Percentiles rank a stretch among this genome's conserved stretches.
Conservation (phyloP, 2,329 filamentous ascomycete species). For the Mycosphaerella sp. region DNA sequence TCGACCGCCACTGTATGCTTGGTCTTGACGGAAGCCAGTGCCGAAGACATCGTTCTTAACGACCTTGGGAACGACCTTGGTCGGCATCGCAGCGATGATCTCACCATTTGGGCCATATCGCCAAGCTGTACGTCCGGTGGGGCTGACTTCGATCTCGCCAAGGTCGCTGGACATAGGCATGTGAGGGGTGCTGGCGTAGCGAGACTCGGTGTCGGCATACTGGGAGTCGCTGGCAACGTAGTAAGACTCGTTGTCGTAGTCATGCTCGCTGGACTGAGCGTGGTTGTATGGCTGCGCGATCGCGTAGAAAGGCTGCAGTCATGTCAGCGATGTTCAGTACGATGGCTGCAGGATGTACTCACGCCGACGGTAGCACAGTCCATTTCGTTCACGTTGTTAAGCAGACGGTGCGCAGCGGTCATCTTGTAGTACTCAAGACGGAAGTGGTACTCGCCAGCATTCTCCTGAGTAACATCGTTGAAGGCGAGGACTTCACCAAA, state of each 20-base stretch:
- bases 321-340: slow-evolving; percentile 11
- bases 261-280: too few species aligned
- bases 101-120: slow-evolving; percentile 17
- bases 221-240: not conserved
- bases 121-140: slow-evolving; percentile 31
- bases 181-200: not conserved
- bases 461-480: slow-evolving; percentile 10
- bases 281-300: not conserved
- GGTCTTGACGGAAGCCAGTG: too few species aligned
- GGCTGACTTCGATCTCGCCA: slow-evolving; percentile 14
- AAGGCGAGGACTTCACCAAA: slow-evolving; percentile 27
- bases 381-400: slow-evolving; percentile 8
- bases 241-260: too few species aligned
- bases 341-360: slow-evolving; percentile 5
- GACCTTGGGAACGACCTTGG: slow-evolving; percentile 16
- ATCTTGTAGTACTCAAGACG: slow-evolving; percentile 29
- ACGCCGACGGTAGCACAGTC: slow-evolving; percentile 15
- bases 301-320: slow-evolving; percentile 14
- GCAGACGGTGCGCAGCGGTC: slow-evolving; percentile 19
- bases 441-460: slow-evolving; percentile 18
- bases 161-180: not conserved
- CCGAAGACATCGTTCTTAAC: not conserved
- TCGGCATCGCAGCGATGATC: not conserved
- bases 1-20: too few species aligned
- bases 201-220: not conserved